Evolutionary conservation across 345 rosid genomes (phyloP), one percentile per base, ranked within the genome.

Genomic region (Moricandia moricandioides): DNA sequence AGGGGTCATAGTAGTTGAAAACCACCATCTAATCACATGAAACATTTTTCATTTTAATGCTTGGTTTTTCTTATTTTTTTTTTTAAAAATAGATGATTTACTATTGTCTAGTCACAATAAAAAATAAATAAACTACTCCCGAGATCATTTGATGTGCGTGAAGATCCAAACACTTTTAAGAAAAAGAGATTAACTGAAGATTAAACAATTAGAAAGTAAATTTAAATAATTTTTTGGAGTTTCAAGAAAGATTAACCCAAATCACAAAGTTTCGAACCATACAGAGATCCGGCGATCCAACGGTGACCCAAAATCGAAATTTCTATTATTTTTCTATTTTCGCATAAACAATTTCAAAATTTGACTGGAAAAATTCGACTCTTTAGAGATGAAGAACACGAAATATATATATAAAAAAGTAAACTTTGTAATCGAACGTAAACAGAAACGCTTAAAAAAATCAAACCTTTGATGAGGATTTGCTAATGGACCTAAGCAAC

Each of bases 401-500:
- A 31, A 17, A 24, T 5, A 13, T n/a, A n/a, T n/a, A n/a, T n/a
- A 27, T 66, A 14, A n/a, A 24, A 14, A 49, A 27, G 3, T 3
- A 1, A 27, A 27, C 29, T 27, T 27, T 27, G 29, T 1, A 27
- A 27, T 27, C 29, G 29, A 27, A 27, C 29, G 29, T 27, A 27
- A 1, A 27, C 29, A 27, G 29, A 27, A 27, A 27, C 1, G 29
- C 29, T 27, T 27, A 1, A 27, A n/a, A n/a, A 24, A n/a, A 10
- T 12, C 7, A 17, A 35, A 94, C 98, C 97, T 89, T 88, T 37
- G 88, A 83, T 2, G 89, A 83, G 4, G 91, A 85, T 67, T 66
- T 86, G 43, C 70, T 24, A 39, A 67, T 74, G 74, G 92, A 87
- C 65, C 84, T 84, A 81, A 90, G 83, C 51, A 86, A 64, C 58